Evolutionary conservation across 345 rosid genomes (phyloP).

Genomic region (Trapa bicornis): DNA sequence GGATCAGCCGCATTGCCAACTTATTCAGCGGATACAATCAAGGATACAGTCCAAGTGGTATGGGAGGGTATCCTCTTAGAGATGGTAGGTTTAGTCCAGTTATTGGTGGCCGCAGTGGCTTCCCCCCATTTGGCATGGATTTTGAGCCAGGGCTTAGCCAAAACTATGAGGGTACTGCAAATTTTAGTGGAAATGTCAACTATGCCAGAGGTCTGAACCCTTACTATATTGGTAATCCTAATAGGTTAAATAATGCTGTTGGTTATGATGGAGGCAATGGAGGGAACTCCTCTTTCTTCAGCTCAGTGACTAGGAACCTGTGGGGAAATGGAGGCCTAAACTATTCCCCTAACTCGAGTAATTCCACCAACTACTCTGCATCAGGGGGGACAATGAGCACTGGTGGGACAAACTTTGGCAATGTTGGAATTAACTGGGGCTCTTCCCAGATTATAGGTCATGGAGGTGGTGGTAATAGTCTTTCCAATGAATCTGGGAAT

Average conservation of each 20-base stretch:
- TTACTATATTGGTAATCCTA: constrained; percentile 46
- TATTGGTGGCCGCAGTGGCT: constrained; percentile 46
- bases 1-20: constrained; percentile 44
- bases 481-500: constrained; percentile 20
- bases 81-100: constrained; percentile 55
- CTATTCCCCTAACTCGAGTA: constrained; percentile 30
- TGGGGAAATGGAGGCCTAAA: constrained; percentile 65
- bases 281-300: constrained; percentile 58
- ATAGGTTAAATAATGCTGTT: constrained; percentile 38
- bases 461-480: constrained; percentile 34
- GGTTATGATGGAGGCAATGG: constrained; percentile 57
- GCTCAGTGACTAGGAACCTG: constrained; percentile 48
- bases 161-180: constrained; percentile 35
- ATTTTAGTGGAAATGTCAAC: constrained; percentile 36
- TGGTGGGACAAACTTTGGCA: constrained; percentile 41
- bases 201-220: constrained; percentile 58
- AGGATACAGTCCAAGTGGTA: constrained; percentile 42
- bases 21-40: constrained; percentile 53
- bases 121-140: constrained; percentile 48
- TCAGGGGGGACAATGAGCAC: constrained; percentile 35
- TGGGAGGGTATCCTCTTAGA: constrained; percentile 60
- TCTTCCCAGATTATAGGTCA: constrained; percentile 28
- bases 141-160: constrained; percentile 33
- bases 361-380: constrained; percentile 34
- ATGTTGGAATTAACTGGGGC: constrained; percentile 27